These are phyloP conservation scores for Fagopyrum homotropicum DNA, from an alignment of 148 eudicot genomes.

Conservation along the genomic window DNA sequence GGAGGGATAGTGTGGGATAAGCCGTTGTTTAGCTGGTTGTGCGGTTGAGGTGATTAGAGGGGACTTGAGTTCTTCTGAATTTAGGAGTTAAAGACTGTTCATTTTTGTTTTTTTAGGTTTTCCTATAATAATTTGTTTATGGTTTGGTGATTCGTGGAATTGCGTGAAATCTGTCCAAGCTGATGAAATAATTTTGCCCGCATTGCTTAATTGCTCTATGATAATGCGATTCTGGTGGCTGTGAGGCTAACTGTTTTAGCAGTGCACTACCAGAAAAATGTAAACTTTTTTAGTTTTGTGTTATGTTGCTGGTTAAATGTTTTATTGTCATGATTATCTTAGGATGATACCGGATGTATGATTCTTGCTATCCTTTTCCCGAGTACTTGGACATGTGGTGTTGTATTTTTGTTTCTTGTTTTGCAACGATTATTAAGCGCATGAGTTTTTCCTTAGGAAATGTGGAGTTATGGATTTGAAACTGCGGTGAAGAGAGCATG, in stretches of 20 bases:
- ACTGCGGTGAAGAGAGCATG: background rate
- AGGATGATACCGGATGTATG: background rate
- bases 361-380: background rate
- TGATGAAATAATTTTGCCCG: background rate
- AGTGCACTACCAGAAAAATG: background rate
- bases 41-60: background rate
- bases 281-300: background rate
- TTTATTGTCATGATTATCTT: background rate
- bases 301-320: background rate
- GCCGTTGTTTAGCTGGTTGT: background rate
- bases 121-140: background rate
- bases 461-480: background rate
- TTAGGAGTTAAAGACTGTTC: background rate
- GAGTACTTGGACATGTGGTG: background rate
- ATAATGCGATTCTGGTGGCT: background rate
- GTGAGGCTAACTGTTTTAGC: background rate
- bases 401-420: background rate
- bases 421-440: background rate
- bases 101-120: background rate
- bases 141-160: background rate
- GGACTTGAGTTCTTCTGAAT: background rate
- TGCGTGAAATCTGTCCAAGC: background rate
- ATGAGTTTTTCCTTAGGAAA: background rate
- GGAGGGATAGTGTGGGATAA: background rate
- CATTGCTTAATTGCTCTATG: background rate